Evolutionary conservation across 78 protist genomes (phyloP).

Genomic region (Dictyostelium capitatum): DNA sequence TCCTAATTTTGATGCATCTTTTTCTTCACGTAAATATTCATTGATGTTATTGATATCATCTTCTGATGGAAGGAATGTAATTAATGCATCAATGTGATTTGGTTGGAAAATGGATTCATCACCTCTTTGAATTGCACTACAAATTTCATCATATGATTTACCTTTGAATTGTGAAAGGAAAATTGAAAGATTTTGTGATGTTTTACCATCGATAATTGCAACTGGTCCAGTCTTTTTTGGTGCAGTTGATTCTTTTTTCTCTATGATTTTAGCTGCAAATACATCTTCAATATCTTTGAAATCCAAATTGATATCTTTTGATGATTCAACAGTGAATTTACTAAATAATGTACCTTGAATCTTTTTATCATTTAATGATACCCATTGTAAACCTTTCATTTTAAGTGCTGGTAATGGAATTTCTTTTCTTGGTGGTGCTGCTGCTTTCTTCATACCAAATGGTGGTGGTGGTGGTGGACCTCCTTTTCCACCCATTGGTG

Average conservation of each 20-base stretch:
- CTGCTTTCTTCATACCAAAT: slow-evolving; percentile 64
- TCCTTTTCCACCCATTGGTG: slow-evolving; percentile 31
- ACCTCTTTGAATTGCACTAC: slow-evolving; percentile 29
- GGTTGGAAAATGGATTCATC: slow-evolving; percentile 75
- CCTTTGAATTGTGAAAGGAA: slow-evolving; percentile 85
- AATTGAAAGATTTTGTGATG: slow-evolving; percentile 71
- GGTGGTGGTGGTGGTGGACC: slow-evolving; percentile 63
- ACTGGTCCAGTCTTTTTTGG: slow-evolving; percentile 79
- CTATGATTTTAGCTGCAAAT: slow-evolving; percentile 82
- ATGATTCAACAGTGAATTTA: slow-evolving; percentile 53
- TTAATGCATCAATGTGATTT: slow-evolving; percentile 72
- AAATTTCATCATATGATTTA: slow-evolving; percentile 64
- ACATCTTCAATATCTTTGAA: slow-evolving; percentile 72
- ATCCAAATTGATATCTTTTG: slow-evolving; percentile 76
- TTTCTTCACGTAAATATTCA: slow-evolving; percentile 61
- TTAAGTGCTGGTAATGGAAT: slow-evolving; percentile 69
- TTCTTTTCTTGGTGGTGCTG: slow-evolving; percentile 80
- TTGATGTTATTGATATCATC: slow-evolving; percentile 77
- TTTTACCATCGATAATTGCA: slow-evolving; percentile 65
- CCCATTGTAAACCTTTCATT: slow-evolving; percentile 87
- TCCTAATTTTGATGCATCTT: slow-evolving; percentile 50
- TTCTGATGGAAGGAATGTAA: slow-evolving; percentile 77
- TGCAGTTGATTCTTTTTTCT: slow-evolving; percentile 69
- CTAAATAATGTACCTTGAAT: slow-evolving; percentile 70
- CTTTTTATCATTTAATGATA: slow-evolving; percentile 70